Conservation (phyloP, 331 rosid genomes). For the Quercus phellos region DNA sequence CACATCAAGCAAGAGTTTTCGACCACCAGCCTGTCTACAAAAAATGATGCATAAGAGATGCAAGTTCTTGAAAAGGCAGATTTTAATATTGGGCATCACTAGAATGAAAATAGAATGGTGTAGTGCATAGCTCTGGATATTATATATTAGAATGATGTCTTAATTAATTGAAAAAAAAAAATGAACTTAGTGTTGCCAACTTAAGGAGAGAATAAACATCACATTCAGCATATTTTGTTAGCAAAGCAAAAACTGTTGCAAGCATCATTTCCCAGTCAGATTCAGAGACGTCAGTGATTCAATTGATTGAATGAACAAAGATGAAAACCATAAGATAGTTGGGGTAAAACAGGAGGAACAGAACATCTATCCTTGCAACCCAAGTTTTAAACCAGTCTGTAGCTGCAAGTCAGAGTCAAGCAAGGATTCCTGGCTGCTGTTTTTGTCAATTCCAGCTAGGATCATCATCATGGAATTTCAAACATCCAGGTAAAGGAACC, state of each 20-base stretch:
- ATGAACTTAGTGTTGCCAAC: not conserved
- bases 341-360: not conserved
- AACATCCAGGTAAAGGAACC: not conserved
- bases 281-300: not conserved
- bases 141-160: not conserved
- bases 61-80: constrained; percentile 17
- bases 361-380: not conserved
- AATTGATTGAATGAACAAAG: not conserved
- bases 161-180: not conserved
- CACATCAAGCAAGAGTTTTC: constrained; percentile 65
- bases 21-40: constrained; percentile 74
- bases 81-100: not conserved
- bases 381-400: not conserved
- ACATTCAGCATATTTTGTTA: not conserved
- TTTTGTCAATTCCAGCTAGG: not conserved
- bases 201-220: not conserved
- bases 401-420: not conserved
- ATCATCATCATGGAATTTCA: not conserved
- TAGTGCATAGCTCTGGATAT: not conserved
- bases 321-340: not conserved
- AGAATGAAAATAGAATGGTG: not conserved
- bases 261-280: not conserved
- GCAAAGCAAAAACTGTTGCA: not conserved
- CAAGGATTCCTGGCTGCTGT: not conserved
- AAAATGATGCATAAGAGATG: constrained; percentile 31